A percentile compares a stretch with the other conserved stretches of the same genome.
phyloP scores from a whole-genome alignment of 805 yeast species.

The Candida multigemmis region DNA sequence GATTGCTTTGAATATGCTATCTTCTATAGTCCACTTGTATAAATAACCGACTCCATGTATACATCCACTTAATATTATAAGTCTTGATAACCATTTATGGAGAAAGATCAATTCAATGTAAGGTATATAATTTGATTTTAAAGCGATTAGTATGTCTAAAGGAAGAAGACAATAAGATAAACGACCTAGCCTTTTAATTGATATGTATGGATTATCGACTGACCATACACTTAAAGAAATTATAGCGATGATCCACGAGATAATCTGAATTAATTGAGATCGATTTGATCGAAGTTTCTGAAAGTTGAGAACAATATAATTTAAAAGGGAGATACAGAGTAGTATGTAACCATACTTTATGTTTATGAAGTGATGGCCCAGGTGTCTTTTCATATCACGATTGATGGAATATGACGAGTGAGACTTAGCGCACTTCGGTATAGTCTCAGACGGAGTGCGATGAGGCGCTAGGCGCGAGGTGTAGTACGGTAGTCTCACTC shows the following conservation, averaged over 20 bases:
- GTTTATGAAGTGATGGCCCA: constrained; percentile 43
- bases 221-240: constrained; percentile 10
- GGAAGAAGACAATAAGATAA: constrained; percentile 51
- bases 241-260: constrained; percentile 1
- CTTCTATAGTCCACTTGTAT: constrained; percentile 36
- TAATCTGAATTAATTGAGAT: constrained; percentile 1
- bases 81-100: constrained; percentile 67
- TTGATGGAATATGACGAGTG: not conserved
- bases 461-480: too few relatives aligned
- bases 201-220: constrained; percentile 22
- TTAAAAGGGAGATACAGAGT: constrained; percentile 31
- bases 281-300: constrained; percentile 2
- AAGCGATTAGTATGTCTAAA: constrained; percentile 43
- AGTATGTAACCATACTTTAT: constrained; percentile 52
- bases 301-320: constrained; percentile 11
- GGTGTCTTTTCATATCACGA: constrained; percentile 30
- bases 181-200: constrained; percentile 53
- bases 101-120: constrained; percentile 48
- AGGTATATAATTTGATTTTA: constrained; percentile 38
- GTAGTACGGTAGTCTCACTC: not conserved
- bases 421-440: constrained; percentile 1
- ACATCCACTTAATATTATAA: constrained; percentile 35
- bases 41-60: constrained; percentile 48
- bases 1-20: constrained; percentile 23
- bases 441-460: not conserved